Base-by-base conservation (phyloP, 495 filamentous ascomycete genomes). In the Xylaria longipes region DNA sequence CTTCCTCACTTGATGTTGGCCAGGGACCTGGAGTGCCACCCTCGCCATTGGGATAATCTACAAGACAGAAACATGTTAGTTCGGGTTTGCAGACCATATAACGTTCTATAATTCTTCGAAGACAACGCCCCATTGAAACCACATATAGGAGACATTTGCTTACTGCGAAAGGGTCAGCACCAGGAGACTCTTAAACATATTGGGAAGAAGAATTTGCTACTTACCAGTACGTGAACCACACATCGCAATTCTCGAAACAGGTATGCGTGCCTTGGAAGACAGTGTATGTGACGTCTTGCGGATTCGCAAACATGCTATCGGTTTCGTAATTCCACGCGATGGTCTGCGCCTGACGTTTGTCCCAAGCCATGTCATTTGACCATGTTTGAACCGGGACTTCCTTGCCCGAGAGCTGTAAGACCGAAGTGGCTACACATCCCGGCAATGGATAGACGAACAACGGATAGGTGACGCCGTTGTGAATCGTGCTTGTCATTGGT, bases 211-310 rank as follows among this genome's bases (percentile, higher is more conserved):
- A 17, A 33, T 33, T 1, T 33, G 37, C 15, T 11, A 35, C 43
- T 50, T 37, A 65, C 62, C 62, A 65, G 43, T 48, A 65, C 22
- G 61, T 64, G 25, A 64, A 64, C 61, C 61, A 64, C 1, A 46
- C 12, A n/a, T 65, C 43, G 27, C 62, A 65, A 50, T 37, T 5
- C 43, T 65, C 62, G 29, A 48, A 65, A 12, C 62, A 65, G 7
- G 62, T 65, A 50, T 65, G 62, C 29, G 62, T 65, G 15, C 43
- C 6, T 14, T 65, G 43, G 29, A 65, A 65, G 43, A 65, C 27
- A 11, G 62, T 50, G 5, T 65, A 65, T 12, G 43, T n/a, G 27
- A 33, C 15, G 1, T 11, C 25, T 14, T 65, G 43, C 17, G 1
- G 1, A 3, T 48, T 33, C 45, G 62, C 62, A 29, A 65, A 65